Conservation (phyloP, 192 early-diverging fungal genomes). For the Coemansia nantahalensis region DNA sequence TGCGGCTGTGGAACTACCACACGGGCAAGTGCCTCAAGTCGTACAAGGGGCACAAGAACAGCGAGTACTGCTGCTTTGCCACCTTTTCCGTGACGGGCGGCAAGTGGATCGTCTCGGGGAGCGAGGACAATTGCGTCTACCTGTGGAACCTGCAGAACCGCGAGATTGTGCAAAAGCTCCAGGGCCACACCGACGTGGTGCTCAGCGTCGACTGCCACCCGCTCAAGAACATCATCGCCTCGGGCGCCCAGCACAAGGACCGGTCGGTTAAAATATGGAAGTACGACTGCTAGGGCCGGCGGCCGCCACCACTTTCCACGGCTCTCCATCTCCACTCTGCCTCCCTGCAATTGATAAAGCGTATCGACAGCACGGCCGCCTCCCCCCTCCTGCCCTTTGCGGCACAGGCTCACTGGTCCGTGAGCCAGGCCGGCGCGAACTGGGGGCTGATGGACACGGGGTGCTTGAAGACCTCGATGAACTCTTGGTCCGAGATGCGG, state of each 20-base stretch:
- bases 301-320: too few species aligned
- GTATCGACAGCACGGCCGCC: too few species aligned
- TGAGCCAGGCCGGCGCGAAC: conserved; percentile 27
- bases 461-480: conserved; percentile 53
- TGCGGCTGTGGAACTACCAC: conserved; percentile 92
- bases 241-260: conserved; percentile 89
- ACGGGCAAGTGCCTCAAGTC: conserved; percentile 96
- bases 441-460: conserved; percentile 25
- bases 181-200: conserved; percentile 92
- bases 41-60: conserved; percentile 88
- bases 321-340: too few species aligned
- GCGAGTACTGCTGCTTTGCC: conserved; percentile 91
- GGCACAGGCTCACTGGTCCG: too few species aligned
- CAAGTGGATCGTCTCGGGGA: conserved; percentile 93
- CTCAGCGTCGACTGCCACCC: conserved; percentile 94
- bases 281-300: conserved; percentile 30
- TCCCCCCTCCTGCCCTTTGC: too few species aligned
- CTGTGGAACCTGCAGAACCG: conserved; percentile 97
- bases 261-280: conserved; percentile 85
- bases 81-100: conserved; percentile 87
- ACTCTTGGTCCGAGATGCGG: conserved; percentile 90
- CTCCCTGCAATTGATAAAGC: too few species aligned
- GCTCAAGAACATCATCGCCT: conserved; percentile 91
- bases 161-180: conserved; percentile 91
- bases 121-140: conserved; percentile 92